These are phyloP conservation scores for Diaporthe caulivora DNA, from an alignment of 2,329 filamentous ascomycete genomes.

Conservation along the genomic window DNA sequence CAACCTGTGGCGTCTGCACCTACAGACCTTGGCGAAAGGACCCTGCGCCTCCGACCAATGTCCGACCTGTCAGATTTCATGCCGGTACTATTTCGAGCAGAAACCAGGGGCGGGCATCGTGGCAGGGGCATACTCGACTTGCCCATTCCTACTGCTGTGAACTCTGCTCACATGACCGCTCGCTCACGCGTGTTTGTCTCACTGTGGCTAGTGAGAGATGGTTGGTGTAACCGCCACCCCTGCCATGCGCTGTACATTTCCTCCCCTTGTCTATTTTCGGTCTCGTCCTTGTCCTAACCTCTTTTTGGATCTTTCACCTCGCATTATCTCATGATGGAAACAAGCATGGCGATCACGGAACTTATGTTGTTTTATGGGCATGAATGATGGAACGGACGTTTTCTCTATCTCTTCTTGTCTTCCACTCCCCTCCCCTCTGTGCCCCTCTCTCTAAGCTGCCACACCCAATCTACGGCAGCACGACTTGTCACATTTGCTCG, in stretches of 20 bases:
- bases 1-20: not conserved
- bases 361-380: not conserved
- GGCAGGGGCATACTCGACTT: not conserved
- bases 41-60: not conserved
- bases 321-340: constrained; percentile 9
- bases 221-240: not conserved
- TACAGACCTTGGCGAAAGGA: not conserved
- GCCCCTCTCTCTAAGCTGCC: not conserved
- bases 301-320: not conserved
- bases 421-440: not conserved
- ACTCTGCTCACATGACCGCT: constrained; percentile 8
- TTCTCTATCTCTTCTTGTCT: too few relatives aligned
- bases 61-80: not conserved
- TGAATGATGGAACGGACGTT: constrained; percentile 4
- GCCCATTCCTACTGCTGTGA: not conserved
- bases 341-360: constrained; percentile 28
- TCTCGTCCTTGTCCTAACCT: not conserved
- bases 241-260: not conserved
- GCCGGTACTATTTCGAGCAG: not conserved
- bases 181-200: constrained; percentile 6
- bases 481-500: not conserved
- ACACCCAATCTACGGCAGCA: not conserved
- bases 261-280: not conserved
- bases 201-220: constrained; percentile 4
- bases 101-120: not conserved